A percentile compares a stretch with the other conserved stretches of the same genome.
Evolutionary conservation across 441 rosid species (phyloP).

Genomic region (Geranium incanum): DNA sequence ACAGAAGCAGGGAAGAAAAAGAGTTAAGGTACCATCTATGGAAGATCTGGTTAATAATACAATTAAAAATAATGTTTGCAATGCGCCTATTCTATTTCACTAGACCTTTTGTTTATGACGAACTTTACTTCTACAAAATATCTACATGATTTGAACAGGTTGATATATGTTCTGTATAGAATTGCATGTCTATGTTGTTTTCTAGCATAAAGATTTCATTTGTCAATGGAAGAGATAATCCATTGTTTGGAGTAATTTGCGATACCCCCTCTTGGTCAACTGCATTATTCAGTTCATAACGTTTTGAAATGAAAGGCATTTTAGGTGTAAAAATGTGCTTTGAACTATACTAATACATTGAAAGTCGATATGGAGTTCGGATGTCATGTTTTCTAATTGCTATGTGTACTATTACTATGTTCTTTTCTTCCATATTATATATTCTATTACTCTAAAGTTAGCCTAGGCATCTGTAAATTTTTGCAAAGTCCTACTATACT

Average conservation of each 20-base stretch:
- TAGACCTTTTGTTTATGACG: constrained; percentile 13
- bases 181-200: constrained; percentile 1
- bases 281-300: constrained; percentile 7
- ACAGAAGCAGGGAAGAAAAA: constrained; percentile 21
- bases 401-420: neutral
- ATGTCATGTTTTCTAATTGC: neutral
- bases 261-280: neutral
- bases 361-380: neutral
- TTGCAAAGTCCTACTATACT: neutral
- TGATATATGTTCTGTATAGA: neutral
- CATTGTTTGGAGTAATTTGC: neutral
- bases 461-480: neutral
- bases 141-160: neutral
- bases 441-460: neutral
- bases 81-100: constrained; percentile 16
- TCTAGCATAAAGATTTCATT: neutral
- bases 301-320: neutral
- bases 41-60: constrained; percentile 24
- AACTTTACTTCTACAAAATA: constrained; percentile 2
- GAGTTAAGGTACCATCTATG: constrained; percentile 23
- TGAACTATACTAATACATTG: neutral
- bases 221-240: neutral
- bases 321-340: neutral
- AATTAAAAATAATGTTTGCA: constrained; percentile 12
- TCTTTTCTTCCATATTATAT: neutral